Evolutionary conservation across 805 yeast genomes (phyloP).

Genomic region (Metschnikowia santaceciliae): DNA sequence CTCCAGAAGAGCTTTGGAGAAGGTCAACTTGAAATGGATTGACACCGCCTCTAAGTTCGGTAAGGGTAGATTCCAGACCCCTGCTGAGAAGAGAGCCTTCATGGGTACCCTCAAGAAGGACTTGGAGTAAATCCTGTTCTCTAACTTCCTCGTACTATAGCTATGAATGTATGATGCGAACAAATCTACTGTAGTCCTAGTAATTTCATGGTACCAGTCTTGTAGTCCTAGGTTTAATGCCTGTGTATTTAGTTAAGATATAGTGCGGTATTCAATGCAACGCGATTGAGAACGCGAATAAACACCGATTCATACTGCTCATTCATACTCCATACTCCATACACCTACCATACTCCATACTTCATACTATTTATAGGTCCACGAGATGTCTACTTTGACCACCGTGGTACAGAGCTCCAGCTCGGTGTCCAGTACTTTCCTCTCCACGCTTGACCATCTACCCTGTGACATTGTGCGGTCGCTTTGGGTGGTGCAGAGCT

Average conservation of each 20-base stretch:
- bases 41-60: slow-evolving; percentile 99
- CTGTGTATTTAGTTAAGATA: no score
- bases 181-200: not conserved
- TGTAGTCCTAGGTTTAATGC: no score
- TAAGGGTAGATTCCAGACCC: slow-evolving; percentile 99
- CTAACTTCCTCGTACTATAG: slow-evolving; percentile 7
- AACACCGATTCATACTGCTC: not conserved
- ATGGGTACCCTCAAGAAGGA: slow-evolving; percentile 99
- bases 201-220: not conserved
- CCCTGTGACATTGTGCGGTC: slow-evolving; percentile 43
- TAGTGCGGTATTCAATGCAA: no score
- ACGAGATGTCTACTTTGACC: slow-evolving; percentile 3
- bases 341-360: not conserved
- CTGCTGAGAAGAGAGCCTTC: slow-evolving; percentile 99
- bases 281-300: not conserved
- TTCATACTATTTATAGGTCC: not conserved
- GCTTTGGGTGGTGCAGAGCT: slow-evolving; percentile 39
- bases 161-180: slow-evolving; percentile 15
- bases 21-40: slow-evolving; percentile 97
- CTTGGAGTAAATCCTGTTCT: slow-evolving; percentile 42
- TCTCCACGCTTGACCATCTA: slow-evolving; percentile 41
- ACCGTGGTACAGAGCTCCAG: slow-evolving; percentile 22
- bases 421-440: slow-evolving; percentile 34
- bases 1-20: slow-evolving; percentile 94
- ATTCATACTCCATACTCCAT: no score